These are phyloP conservation scores for Auriscalpium vulgare DNA, from an alignment of 768 basidiomycete genomes.

Conservation along the genomic window DNA sequence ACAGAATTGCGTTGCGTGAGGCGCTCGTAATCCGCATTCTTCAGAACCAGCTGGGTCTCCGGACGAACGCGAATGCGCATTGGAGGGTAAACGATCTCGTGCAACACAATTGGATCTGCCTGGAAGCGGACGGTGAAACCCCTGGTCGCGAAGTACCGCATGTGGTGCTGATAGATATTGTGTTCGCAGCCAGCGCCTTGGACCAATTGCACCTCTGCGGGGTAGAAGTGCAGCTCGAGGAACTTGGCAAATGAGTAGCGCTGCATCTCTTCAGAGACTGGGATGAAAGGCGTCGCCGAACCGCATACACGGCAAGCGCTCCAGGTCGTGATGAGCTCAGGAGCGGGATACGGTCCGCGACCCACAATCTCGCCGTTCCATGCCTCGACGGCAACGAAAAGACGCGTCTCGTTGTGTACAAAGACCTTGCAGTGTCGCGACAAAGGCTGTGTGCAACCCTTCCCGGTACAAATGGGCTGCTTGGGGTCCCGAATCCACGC, in stretches of 20 bases:
- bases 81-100: constrained; percentile 86
- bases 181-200: constrained; percentile 88
- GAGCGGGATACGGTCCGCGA: constrained; percentile 44
- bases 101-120: constrained; percentile 71
- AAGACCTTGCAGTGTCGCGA: constrained; percentile 85
- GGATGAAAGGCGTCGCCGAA: constrained; percentile 79
- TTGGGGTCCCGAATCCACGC: constrained; percentile 64
- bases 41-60: constrained; percentile 81
- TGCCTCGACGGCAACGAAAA: constrained; percentile 83
- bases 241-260: constrained; percentile 94
- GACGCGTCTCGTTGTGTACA: constrained; percentile 78
- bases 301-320: constrained; percentile 76
- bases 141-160: constrained; percentile 80
- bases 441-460: constrained; percentile 75
- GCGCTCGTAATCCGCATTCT: constrained; percentile 83
- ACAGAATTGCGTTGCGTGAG: constrained; percentile 60
- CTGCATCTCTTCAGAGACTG: constrained; percentile 86
- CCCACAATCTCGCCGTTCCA: constrained; percentile 76
- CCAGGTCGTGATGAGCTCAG: constrained; percentile 86
- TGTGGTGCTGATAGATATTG: constrained; percentile 89
- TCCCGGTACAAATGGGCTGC: constrained; percentile 66
- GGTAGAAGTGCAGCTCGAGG: constrained; percentile 93
- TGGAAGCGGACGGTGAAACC: constrained; percentile 87
- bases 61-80: constrained; percentile 79
- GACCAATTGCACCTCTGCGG: constrained; percentile 76